These are phyloP conservation scores for Taiwanofungus camphoratus DNA, from an alignment of 1,284 basidiomycete species.

Conservation along the genomic window DNA sequence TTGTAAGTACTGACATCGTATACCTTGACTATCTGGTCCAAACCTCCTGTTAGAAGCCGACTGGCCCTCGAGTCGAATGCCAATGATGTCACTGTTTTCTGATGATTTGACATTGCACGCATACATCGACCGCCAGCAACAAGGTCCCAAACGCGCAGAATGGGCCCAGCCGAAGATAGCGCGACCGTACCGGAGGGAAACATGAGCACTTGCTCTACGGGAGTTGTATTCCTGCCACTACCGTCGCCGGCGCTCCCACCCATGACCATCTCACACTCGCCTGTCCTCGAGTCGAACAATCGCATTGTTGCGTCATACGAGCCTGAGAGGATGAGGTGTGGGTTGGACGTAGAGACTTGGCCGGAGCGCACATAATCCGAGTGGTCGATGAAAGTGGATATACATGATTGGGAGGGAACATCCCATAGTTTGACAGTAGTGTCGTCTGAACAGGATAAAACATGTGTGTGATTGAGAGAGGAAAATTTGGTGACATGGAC, in stretches of 20 bases:
- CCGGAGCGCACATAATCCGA: slow-evolving; percentile 96
- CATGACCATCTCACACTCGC: slow-evolving; percentile 82
- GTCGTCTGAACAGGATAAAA: slow-evolving; percentile 96
- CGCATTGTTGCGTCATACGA: slow-evolving; percentile 93
- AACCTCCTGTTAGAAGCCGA: slow-evolving; percentile 82
- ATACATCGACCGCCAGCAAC: slow-evolving; percentile 88
- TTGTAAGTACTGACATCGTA: slow-evolving; percentile 94
- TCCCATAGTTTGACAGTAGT: slow-evolving; percentile 94
- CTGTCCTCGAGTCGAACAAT: slow-evolving; percentile 84
- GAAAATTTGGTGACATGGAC: slow-evolving; percentile 96
- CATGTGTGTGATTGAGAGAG: slow-evolving; percentile 69
- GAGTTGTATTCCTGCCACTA: slow-evolving; percentile 43
- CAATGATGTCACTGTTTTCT: slow-evolving; percentile 93
- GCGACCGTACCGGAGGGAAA: slow-evolving; percentile 88
- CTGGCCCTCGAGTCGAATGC: slow-evolving; percentile 74
- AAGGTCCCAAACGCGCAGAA: slow-evolving; percentile 93
- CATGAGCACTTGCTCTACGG: slow-evolving; percentile 93
- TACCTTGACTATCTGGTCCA: slow-evolving; percentile 98
- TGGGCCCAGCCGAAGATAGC: slow-evolving; percentile 86
- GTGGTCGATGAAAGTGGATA: slow-evolving; percentile 80
- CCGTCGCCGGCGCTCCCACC: slow-evolving; percentile 37
- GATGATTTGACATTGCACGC: slow-evolving; percentile 91
- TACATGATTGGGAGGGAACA: slow-evolving; percentile 81
- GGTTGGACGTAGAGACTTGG: slow-evolving; percentile 78
- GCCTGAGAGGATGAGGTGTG: slow-evolving; percentile 84